These are phyloP conservation scores for Arbutus unedo DNA, from an alignment of 148 eudicot genomes.

Conservation along the genomic window DNA sequence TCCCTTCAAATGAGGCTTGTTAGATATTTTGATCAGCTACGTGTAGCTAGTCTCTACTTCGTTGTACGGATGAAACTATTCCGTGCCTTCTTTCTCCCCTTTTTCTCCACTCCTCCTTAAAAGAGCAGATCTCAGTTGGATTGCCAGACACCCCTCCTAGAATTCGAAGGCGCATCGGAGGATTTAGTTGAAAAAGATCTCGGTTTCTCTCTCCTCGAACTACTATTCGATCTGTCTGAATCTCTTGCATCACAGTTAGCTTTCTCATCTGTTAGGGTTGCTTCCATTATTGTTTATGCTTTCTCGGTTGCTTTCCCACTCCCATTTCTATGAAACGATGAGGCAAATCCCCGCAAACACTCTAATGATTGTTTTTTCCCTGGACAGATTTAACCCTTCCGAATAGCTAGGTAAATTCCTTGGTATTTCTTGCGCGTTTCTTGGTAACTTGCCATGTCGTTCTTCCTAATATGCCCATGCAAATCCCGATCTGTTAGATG, in stretches of 20 bases:
- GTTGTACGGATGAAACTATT: no score
- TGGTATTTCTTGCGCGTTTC: slow-evolving; percentile 8
- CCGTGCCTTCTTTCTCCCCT: no score
- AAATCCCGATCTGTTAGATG: neutral
- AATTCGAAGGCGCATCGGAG: slow-evolving; percentile 52
- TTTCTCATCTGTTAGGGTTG: neutral
- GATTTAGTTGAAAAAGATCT: slow-evolving; percentile 79
- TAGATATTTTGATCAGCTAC: no score
- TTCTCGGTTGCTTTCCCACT: neutral
- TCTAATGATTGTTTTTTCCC: no score
- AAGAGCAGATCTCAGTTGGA: slow-evolving; percentile 22
- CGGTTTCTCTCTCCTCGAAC: slow-evolving; percentile 61
- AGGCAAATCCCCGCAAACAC: no score
- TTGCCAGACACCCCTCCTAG: slow-evolving; percentile 72
- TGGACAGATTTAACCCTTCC: no score
- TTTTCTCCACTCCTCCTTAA: no score
- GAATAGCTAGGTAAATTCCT: neutral
- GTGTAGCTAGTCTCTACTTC: no score
- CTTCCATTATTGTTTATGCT: no score
- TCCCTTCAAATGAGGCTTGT: no score
- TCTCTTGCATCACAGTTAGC: slow-evolving; percentile 91
- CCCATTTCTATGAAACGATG: slow-evolving; percentile 9
- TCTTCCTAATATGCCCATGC: neutral
- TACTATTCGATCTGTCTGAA: slow-evolving; percentile 65
- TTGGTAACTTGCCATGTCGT: neutral